Evolutionary conservation across 305 asterid species (phyloP).

Genomic region (Plantago rigida): DNA sequence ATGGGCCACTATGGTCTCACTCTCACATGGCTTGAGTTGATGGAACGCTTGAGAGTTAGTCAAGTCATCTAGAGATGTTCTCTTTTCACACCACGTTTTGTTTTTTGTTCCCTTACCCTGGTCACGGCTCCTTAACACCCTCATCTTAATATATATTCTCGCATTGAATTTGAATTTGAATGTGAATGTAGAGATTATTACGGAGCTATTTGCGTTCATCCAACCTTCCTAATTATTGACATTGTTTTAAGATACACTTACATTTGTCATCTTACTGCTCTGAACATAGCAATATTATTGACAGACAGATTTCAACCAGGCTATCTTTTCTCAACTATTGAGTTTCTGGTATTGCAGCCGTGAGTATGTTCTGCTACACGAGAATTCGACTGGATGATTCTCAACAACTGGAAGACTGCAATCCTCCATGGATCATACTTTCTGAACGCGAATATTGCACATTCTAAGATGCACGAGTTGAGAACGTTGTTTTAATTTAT

Average conservation of each 20-base stretch:
- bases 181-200: no score
- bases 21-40: no score
- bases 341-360: slow-evolving; percentile 55
- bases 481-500: no score
- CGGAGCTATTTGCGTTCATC: background rate
- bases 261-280: background rate
- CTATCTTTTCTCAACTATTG: background rate
- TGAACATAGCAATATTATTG: background rate
- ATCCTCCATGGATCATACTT: background rate
- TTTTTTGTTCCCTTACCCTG: no score
- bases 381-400: slow-evolving; percentile 59
- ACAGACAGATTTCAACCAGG: background rate
- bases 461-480: no score
- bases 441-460: background rate
- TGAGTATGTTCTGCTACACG: slow-evolving; percentile 79
- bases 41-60: no score
- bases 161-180: no score
- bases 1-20: no score
- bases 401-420: background rate
- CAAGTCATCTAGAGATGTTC: no score
- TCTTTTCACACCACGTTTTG: no score
- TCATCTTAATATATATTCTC: no score
- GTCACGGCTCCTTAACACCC: no score
- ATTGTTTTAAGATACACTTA: background rate
- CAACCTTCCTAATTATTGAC: background rate